Percentiles rank a stretch among this genome's conserved stretches.
These are phyloP conservation scores for Acacia pycnantha DNA, from an alignment of 331 rosid species.

Conservation along the genomic window DNA sequence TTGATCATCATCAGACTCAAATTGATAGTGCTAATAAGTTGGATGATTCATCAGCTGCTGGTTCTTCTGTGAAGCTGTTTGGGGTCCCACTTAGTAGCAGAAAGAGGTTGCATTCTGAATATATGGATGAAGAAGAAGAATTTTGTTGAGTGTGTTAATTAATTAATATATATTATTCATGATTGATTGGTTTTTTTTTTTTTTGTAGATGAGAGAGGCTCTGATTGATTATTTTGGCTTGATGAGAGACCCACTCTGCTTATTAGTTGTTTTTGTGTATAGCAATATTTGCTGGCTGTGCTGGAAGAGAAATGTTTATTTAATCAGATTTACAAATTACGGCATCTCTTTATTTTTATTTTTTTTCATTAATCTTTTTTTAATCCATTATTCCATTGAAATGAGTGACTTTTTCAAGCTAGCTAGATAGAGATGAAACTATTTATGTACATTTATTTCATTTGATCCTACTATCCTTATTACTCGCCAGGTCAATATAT, in stretches of 20 bases:
- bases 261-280: not conserved
- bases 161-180: not conserved
- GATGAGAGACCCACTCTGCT: not conserved
- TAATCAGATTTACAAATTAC: not conserved
- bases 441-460: no score
- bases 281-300: not conserved
- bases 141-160: not conserved
- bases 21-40: not conserved
- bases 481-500: no score
- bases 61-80: conserved; percentile 48
- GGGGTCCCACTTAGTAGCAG: conserved; percentile 64
- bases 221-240: conserved; percentile 5
- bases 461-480: no score
- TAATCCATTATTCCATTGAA: not conserved
- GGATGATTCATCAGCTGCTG: not conserved
- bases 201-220: not conserved
- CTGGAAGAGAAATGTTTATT: not conserved
- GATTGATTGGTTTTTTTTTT: not conserved
- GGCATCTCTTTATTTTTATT: not conserved
- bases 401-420: not conserved
- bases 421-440: not conserved
- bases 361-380: no score
- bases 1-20: not conserved
- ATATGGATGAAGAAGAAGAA: not conserved
- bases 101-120: conserved; percentile 57